phyloP scores from a whole-genome alignment of 2,329 filamentous ascomycete species.

The Cladosporium velox region DNA sequence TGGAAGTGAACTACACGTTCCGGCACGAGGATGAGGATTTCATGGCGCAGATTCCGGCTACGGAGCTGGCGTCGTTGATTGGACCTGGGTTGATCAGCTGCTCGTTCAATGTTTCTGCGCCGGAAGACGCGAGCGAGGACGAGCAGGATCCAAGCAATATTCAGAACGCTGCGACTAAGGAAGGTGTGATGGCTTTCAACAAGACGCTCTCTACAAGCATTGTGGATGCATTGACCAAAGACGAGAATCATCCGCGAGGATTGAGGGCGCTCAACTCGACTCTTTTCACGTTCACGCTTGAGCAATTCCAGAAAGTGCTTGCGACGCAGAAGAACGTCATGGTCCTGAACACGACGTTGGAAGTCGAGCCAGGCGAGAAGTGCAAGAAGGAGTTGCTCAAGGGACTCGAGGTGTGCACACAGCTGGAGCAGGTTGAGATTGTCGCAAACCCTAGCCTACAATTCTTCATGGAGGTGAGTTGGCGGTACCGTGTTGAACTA shows the following conservation, averaged over 20 bases:
- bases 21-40: constrained; percentile 48
- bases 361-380: constrained; percentile 39
- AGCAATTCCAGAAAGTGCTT: constrained; percentile 40
- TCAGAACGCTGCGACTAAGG: constrained; percentile 29
- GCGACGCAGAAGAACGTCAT: constrained; percentile 41
- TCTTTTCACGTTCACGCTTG: constrained; percentile 43
- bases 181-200: constrained; percentile 42
- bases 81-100: constrained; percentile 42
- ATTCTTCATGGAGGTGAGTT: constrained; percentile 43
- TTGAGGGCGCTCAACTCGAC: constrained; percentile 44
- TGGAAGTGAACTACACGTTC: constrained; percentile 52
- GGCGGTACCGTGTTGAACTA: not conserved
- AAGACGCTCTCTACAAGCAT: constrained; percentile 33
- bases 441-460: constrained; percentile 42
- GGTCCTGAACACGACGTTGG: constrained; percentile 42
- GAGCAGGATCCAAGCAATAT: constrained; percentile 36
- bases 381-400: constrained; percentile 40
- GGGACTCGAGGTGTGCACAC: constrained; percentile 34
- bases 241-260: constrained; percentile 37
- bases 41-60: constrained; percentile 42
- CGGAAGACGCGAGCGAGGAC: constrained; percentile 34
- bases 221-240: constrained; percentile 39
- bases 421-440: constrained; percentile 44
- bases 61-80: constrained; percentile 41
- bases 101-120: constrained; percentile 41